A percentile compares a stretch with the other conserved stretches of the same genome.
Conservation (phyloP, 257 asterid species). For the Nicotiana tabacum region DNA sequence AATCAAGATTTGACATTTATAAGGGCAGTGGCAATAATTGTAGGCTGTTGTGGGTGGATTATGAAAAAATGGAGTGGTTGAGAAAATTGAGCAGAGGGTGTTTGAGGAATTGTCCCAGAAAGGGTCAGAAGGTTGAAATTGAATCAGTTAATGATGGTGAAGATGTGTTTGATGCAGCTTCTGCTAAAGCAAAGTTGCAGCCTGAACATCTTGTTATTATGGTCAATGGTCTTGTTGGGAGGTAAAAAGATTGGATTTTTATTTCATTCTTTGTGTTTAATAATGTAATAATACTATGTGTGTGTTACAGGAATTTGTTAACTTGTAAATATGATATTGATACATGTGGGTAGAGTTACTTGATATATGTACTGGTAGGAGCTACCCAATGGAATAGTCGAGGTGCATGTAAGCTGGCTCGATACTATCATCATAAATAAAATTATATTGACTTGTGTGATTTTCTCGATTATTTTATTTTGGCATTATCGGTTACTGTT, state of each 20-base stretch:
- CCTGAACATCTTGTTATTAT: conserved; percentile 76
- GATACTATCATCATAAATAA: neutral
- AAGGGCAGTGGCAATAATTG: conserved; percentile 17
- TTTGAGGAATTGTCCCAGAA: conserved; percentile 36
- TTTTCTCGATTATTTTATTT: neutral
- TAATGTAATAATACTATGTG: neutral
- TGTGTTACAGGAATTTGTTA: neutral
- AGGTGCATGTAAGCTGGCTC: too few species aligned
- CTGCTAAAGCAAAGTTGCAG: conserved; percentile 46
- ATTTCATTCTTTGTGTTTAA: neutral
- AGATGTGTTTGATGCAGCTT: conserved; percentile 56
- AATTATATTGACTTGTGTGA: neutral
- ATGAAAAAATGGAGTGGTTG: conserved; percentile 45
- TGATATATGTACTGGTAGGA: too few species aligned
- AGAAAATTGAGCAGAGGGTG: conserved; percentile 54
- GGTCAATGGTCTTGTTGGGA: conserved; percentile 86
- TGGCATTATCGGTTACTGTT: neutral
- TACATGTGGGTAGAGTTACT: too few species aligned
- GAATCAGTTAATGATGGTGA: conserved; percentile 63
- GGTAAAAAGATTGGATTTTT: conserved; percentile 28
- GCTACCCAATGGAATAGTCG: too few species aligned
- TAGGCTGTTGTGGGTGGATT: conserved; percentile 35
- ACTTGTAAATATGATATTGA: neutral
- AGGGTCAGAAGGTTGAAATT: conserved; percentile 50
- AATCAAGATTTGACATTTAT: conserved; percentile 13